A percentile compares a stretch with the other conserved stretches of the same genome.
Evolutionary conservation across 106 monocot species (phyloP).

Genomic region (Allium fistulosum): DNA sequence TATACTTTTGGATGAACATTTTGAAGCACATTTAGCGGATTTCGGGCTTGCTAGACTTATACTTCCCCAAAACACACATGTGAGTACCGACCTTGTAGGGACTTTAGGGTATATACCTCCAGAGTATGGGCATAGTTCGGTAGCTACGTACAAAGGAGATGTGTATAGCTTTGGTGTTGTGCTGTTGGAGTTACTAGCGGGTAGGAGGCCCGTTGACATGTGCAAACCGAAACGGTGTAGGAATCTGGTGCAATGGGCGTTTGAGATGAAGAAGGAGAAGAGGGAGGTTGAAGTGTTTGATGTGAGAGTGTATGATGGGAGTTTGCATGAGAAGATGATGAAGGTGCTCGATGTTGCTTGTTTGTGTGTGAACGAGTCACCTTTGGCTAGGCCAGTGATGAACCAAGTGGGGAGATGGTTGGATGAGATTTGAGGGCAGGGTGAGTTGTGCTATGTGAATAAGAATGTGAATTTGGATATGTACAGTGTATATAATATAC

Average conservation of each 20-base stretch:
- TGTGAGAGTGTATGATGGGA: slow-evolving; percentile 3
- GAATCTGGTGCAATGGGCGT: slow-evolving; percentile 17
- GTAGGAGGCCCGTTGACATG: slow-evolving; percentile 23
- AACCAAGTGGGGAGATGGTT: slow-evolving; percentile 18
- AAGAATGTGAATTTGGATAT: too few species aligned
- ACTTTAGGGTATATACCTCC: slow-evolving; percentile 27
- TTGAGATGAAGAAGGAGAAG: slow-evolving; percentile 19
- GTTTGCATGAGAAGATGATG: slow-evolving; percentile 7
- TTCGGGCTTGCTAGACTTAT: slow-evolving; percentile 26
- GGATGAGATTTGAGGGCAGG: slow-evolving; percentile 3
- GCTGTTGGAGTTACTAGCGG: slow-evolving; percentile 15
- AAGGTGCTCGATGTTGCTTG: slow-evolving; percentile 16
- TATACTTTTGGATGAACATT: slow-evolving; percentile 16
- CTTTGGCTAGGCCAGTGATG: slow-evolving; percentile 15
- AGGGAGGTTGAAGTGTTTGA: slow-evolving; percentile 23
- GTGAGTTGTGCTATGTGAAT: too few species aligned
- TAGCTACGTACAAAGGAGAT: slow-evolving; percentile 22
- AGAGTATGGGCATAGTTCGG: slow-evolving; percentile 20
- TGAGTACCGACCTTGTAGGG: slow-evolving; percentile 18
- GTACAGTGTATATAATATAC: too few species aligned
- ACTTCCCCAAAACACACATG: slow-evolving; percentile 13
- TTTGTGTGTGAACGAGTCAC: slow-evolving; percentile 14
- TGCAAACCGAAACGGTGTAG: slow-evolving; percentile 17
- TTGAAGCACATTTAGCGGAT: slow-evolving; percentile 25
- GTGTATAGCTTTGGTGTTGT: slow-evolving; percentile 25